Evolutionary conservation across 2,329 filamentous ascomycete genomes (phyloP).

Genomic region (Hawksworthiomyces lignivorus): DNA sequence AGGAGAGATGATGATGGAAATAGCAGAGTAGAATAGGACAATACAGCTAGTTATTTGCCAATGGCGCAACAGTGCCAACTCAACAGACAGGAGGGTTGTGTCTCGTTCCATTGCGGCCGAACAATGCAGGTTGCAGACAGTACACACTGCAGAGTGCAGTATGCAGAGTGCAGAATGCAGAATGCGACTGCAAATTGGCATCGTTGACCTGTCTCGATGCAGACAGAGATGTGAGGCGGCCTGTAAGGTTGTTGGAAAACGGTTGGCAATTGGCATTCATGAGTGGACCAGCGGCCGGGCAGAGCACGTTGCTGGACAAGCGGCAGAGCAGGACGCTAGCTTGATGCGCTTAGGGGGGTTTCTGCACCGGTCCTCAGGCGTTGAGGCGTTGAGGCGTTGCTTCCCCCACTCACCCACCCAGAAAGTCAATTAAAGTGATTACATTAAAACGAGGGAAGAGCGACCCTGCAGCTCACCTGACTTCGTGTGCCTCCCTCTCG

Average conservation of each 20-base stretch:
- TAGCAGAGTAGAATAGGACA: too few species aligned
- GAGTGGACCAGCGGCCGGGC: constrained; percentile 16
- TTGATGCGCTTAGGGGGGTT: constrained; percentile 1
- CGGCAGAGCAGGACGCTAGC: constrained; percentile 2
- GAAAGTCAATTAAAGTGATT: constrained; percentile 1
- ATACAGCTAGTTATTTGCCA: constrained; percentile 7
- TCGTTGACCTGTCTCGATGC: constrained; percentile 1
- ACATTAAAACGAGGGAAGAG: constrained; percentile 1
- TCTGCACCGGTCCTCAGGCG: too few species aligned
- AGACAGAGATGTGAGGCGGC: constrained; percentile 18
- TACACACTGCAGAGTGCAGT: too few species aligned
- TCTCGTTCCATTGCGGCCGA: too few species aligned
- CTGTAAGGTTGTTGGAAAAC: constrained; percentile 14
- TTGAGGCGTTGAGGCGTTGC: too few species aligned
- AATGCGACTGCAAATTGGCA: not conserved
- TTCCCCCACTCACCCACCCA: not conserved
- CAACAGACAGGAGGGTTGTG: not conserved
- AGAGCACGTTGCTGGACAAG: too few species aligned
- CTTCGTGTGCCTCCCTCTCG: constrained; percentile 13
- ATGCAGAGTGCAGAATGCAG: not conserved
- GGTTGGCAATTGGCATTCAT: constrained; percentile 15
- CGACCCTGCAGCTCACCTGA: constrained; percentile 18
- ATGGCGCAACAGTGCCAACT: constrained; percentile 12
- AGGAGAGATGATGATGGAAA: too few species aligned
- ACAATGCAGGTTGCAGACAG: too few species aligned